Percentiles rank a stretch among this genome's conserved stretches.
phyloP scores from a whole-genome alignment of 192 early-diverging fungal species.

The Spinellus fusiger region DNA sequence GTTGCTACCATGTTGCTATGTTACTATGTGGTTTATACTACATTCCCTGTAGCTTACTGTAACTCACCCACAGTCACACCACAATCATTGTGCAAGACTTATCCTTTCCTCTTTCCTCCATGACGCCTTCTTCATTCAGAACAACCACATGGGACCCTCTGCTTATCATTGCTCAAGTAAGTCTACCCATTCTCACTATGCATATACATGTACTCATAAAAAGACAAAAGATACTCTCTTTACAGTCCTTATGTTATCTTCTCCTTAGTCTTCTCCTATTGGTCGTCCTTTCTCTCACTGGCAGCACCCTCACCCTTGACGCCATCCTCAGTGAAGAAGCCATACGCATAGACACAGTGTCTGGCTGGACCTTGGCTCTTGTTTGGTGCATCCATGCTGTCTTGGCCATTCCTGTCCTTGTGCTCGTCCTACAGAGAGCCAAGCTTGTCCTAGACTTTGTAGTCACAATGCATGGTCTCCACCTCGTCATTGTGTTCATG shows the following conservation, averaged over 20 bases:
- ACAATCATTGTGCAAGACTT: too few relatives aligned
- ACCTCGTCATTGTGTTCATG: constrained; percentile 50
- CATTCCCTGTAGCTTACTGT: not conserved
- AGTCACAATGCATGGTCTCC: constrained; percentile 63
- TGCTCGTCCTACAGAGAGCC: constrained; percentile 68
- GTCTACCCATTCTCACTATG: not conserved
- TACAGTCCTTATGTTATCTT: constrained; percentile 58
- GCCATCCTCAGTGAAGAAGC: constrained; percentile 58
- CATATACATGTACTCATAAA: not conserved
- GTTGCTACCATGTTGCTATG: too few relatives aligned
- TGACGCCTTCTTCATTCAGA: constrained; percentile 32
- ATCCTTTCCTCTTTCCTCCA: not conserved
- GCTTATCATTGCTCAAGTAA: constrained; percentile 42
- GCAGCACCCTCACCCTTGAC: constrained; percentile 57
- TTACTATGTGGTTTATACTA: too few relatives aligned
- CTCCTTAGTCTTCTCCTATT: constrained; percentile 46
- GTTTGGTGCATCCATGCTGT: constrained; percentile 61
- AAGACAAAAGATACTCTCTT: constrained; percentile 37
- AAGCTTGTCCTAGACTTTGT: constrained; percentile 74
- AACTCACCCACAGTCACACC: too few relatives aligned
- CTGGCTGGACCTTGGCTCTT: constrained; percentile 64
- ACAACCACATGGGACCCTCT: constrained; percentile 43
- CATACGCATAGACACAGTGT: constrained; percentile 51
- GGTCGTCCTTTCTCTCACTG: constrained; percentile 50
- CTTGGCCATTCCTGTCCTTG: constrained; percentile 39